These are phyloP conservation scores for Metschnikowia anglica DNA, from an alignment of 805 yeast genomes.

Conservation along the genomic window DNA sequence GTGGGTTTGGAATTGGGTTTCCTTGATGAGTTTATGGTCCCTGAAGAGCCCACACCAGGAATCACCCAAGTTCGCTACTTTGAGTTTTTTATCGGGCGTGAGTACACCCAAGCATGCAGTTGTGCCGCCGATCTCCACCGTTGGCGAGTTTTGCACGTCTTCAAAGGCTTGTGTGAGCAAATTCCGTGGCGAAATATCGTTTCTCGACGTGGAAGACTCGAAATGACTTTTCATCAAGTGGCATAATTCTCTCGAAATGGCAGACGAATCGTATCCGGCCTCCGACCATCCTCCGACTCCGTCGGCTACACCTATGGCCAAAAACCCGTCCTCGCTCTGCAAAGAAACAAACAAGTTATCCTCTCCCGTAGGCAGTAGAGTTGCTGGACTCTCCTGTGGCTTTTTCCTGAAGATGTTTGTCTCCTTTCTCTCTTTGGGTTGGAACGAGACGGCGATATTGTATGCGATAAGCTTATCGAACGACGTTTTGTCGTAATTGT, in stretches of 20 bases:
- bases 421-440: conserved; percentile 66
- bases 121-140: conserved; percentile 87
- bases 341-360: conserved; percentile 64
- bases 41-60: conserved; percentile 92
- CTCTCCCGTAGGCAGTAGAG: conserved; percentile 63
- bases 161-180: conserved; percentile 59
- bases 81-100: conserved; percentile 53
- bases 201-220: conserved; percentile 15
- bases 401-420: conserved; percentile 42
- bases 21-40: conserved; percentile 54
- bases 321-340: conserved; percentile 33
- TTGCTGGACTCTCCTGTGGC: conserved; percentile 38
- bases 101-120: conserved; percentile 85
- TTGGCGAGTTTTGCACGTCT: conserved; percentile 50
- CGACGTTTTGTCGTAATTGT: conserved; percentile 22
- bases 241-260: conserved; percentile 80
- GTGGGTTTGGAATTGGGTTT: conserved; percentile 78
- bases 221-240: conserved; percentile 47
- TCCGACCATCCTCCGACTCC: conserved; percentile 99
- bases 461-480: conserved; percentile 37
- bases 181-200: conserved; percentile 39
- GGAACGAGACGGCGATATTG: conserved; percentile 66
- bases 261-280: conserved; percentile 85
- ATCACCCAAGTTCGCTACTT: conserved; percentile 85
- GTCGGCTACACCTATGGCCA: conserved; percentile 83